These are phyloP conservation scores for Tolypocladium ovalisporum DNA, from an alignment of 2,329 filamentous ascomycete species.

Conservation along the genomic window DNA sequence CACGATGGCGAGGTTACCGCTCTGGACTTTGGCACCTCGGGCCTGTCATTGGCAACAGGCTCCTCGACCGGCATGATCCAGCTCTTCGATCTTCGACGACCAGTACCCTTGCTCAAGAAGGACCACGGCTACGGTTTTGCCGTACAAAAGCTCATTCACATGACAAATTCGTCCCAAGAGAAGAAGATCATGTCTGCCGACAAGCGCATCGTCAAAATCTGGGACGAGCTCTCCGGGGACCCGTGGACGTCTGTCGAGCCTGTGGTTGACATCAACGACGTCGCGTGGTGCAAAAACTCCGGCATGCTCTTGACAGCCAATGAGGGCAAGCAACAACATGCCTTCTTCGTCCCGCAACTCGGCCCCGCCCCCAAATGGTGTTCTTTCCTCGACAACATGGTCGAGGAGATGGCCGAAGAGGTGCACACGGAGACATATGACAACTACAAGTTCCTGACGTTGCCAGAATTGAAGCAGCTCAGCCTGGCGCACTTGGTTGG, in stretches of 20 bases:
- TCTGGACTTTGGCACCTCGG: constrained; percentile 73
- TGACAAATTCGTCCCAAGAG: constrained; percentile 62
- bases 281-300: constrained; percentile 83
- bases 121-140: constrained; percentile 94
- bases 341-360: constrained; percentile 89
- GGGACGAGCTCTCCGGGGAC: constrained; percentile 71
- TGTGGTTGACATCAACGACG: constrained; percentile 85
- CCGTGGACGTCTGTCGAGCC: constrained; percentile 96
- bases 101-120: constrained; percentile 75
- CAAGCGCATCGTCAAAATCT: constrained; percentile 94
- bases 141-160: constrained; percentile 70
- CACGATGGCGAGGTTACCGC: constrained; percentile 71
- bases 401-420: constrained; percentile 95
- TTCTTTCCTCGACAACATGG: constrained; percentile 90
- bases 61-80: constrained; percentile 82
- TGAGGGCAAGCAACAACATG: constrained; percentile 88
- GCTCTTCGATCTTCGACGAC: constrained; percentile 84
- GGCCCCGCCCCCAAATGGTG: constrained; percentile 94
- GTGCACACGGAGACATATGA: constrained; percentile 77
- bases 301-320: constrained; percentile 97
- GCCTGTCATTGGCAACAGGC: constrained; percentile 75
- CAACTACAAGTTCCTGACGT: constrained; percentile 96
- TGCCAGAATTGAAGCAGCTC: constrained; percentile 73
- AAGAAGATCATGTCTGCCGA: constrained; percentile 88
- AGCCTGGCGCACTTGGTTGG: constrained; percentile 84